phyloP scores from a whole-genome alignment of 768 basidiomycete species.

The Lanmaoa rubissima region DNA sequence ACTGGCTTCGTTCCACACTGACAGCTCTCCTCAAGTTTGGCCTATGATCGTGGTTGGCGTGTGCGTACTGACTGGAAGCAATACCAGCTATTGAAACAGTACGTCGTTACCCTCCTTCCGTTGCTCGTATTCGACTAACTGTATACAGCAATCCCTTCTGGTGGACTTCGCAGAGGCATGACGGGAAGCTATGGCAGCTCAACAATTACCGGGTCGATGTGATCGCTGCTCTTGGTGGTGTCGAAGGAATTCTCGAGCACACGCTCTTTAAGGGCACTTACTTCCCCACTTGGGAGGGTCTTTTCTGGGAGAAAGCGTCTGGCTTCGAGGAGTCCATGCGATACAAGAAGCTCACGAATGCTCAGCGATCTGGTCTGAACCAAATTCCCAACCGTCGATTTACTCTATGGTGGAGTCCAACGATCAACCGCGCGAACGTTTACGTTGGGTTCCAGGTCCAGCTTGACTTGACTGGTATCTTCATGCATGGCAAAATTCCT shows the following conservation, averaged over 20 bases:
- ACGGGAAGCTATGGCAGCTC: constrained; percentile 94
- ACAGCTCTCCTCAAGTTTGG: constrained; percentile 50
- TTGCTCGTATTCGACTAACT: constrained; percentile 8
- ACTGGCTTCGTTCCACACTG: neutral
- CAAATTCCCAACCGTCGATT: constrained; percentile 99
- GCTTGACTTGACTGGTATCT: constrained; percentile 94
- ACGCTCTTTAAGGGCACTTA: constrained; percentile 97
- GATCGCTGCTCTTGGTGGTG: constrained; percentile 95
- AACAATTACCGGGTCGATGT: constrained; percentile 99
- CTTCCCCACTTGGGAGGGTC: constrained; percentile 97
- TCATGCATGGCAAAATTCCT: constrained; percentile 98
- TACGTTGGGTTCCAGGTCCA: constrained; percentile 99
- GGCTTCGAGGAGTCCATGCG: constrained; percentile 97
- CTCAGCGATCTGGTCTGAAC: constrained; percentile 95
- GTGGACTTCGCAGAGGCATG: constrained; percentile 98
- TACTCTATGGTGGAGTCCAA: constrained; percentile 99
- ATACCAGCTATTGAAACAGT: constrained; percentile 92
- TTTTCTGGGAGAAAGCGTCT: constrained; percentile 98
- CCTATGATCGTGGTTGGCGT: constrained; percentile 99
- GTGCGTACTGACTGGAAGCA: constrained; percentile 98
- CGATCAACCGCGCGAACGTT: constrained; percentile 98
- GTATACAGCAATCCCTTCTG: constrained; percentile 88
- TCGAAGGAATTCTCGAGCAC: constrained; percentile 95
- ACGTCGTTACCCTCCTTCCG: constrained; percentile 27
- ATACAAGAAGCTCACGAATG: constrained; percentile 96